phyloP scores from a whole-genome alignment of 345 rosid species.

The Corchorus capsularis region DNA sequence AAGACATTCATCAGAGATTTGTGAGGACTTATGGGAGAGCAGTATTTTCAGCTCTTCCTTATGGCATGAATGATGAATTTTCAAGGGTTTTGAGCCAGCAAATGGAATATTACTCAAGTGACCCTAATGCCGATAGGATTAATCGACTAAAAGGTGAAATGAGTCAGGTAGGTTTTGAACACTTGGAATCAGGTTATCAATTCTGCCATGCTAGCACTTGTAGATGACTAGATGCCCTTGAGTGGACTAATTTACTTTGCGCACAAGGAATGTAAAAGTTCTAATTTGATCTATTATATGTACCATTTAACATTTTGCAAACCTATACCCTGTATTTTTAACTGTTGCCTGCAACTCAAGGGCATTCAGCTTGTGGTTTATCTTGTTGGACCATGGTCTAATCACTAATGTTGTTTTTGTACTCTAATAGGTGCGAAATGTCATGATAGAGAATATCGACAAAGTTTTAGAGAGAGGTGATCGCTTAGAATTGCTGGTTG shows the following conservation, averaged over 20 bases:
- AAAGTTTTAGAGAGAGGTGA: slow-evolving; percentile 92
- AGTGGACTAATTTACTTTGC: background rate
- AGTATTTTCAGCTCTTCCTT: slow-evolving; percentile 79
- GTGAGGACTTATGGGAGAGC: slow-evolving; percentile 71
- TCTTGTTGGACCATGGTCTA: background rate
- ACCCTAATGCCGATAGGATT: slow-evolving; percentile 93
- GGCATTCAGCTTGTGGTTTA: background rate
- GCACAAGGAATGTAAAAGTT: background rate
- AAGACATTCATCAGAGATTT: slow-evolving; percentile 93
- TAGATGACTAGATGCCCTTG: background rate
- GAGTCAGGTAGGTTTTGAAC: slow-evolving; percentile 62
- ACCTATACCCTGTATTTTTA: background rate
- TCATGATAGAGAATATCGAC: slow-evolving; percentile 96
- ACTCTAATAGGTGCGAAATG: slow-evolving; percentile 66
- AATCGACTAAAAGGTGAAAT: slow-evolving; percentile 90
- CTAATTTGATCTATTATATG: background rate
- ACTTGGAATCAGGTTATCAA: background rate
- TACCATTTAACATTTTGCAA: background rate
- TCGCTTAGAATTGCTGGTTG: slow-evolving; percentile 92
- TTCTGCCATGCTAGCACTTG: background rate
- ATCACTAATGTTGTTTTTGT: background rate
- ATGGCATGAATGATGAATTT: slow-evolving; percentile 94
- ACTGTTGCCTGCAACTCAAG: background rate
- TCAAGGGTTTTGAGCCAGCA: slow-evolving; percentile 95
- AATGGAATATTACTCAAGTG: slow-evolving; percentile 79